Base-by-base conservation (phyloP, 768 basidiomycete species). In the Brasilioporus rufonigricans region DNA sequence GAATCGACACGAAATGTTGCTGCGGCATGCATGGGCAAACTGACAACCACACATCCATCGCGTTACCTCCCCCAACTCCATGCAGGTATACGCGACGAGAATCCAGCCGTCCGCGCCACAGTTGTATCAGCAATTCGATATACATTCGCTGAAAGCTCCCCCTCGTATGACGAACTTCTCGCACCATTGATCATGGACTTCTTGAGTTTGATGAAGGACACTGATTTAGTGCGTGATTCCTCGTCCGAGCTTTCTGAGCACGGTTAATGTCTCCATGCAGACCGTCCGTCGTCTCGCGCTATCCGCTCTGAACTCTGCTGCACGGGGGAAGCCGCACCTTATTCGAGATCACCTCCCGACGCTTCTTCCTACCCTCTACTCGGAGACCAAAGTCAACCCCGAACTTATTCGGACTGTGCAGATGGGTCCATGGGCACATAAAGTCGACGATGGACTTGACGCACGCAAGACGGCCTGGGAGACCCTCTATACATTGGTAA, bases 391-490 rank as follows among this genome's bases (percentile, higher is more conserved):
- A 35, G 74, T 94, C 67, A 93, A 91, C 58, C 78, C 82, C 3
- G 80, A 86, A 2, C 83, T 94, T 55, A 86, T 96, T 65, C 85
- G 90, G 29, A 91, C 89, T 1, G 93, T 97, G 13, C 91, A 93
- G 66, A 97, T 97, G 94, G 93, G 94, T 21, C 93, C 94, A 3
- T 97, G 93, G 93, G 91, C 88, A 26, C 93, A 96, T 73, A 93
- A 91, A 68, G 92, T 97, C 49, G 97, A 99, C 63, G 95, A 98
- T 60, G 97, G 97, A 45, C 78, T 98, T 38, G 96, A 98, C 59
- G 87, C 94, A 21, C 85, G 97, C 55, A 98, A 98, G 79, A 95
- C 92, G 0, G 96, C 97, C 2, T 98, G 91, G 71, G 97, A 99
- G 72, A 93, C 94, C 1, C 91, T 98, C 78, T 95, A 97, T 68